A percentile compares a stretch with the other conserved stretches of the same genome.
Conservation (phyloP, 345 rosid genomes). For the Leavenworthia alabamica region DNA sequence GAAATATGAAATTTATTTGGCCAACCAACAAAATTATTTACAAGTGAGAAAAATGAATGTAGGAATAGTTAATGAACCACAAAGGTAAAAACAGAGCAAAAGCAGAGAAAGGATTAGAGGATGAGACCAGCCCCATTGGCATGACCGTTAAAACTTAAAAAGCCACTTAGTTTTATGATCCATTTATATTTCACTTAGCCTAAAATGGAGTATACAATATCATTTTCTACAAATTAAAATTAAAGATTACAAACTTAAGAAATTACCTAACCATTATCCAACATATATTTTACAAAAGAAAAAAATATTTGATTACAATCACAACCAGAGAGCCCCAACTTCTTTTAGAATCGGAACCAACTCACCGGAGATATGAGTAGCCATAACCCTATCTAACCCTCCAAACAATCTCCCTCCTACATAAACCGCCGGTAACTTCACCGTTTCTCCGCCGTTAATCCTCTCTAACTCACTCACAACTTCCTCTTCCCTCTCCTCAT, state of each 20-base stretch:
- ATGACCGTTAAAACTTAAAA: too few relatives aligned
- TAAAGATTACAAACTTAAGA: too few relatives aligned
- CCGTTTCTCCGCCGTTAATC: constrained; percentile 13
- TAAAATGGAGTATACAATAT: too few relatives aligned
- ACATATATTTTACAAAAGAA: neutral
- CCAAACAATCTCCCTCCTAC: constrained; percentile 81
- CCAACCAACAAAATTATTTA: too few relatives aligned
- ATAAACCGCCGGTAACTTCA: constrained; percentile 66
- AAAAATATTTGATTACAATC: neutral
- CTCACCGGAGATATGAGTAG: constrained; percentile 78
- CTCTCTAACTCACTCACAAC: constrained; percentile 35
- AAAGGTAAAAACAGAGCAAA: neutral
- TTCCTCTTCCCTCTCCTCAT: constrained; percentile 42
- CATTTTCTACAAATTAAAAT: too few relatives aligned
- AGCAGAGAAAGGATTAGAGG: neutral
- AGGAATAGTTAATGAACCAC: neutral
- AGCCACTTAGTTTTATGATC: too few relatives aligned
- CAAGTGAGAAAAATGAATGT: neutral
- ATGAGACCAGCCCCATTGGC: neutral
- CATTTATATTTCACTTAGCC: too few relatives aligned
- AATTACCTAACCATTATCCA: neutral
- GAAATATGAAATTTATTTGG: too few relatives aligned
- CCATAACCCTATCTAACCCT: constrained; percentile 74
- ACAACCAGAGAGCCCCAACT: constrained; percentile 83
- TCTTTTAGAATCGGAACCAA: constrained; percentile 75